A percentile compares a stretch with the other conserved stretches of the same genome.
These are phyloP conservation scores for Udeniomyces megalosporus DNA, from an alignment of 768 basidiomycete species.

Conservation along the genomic window DNA sequence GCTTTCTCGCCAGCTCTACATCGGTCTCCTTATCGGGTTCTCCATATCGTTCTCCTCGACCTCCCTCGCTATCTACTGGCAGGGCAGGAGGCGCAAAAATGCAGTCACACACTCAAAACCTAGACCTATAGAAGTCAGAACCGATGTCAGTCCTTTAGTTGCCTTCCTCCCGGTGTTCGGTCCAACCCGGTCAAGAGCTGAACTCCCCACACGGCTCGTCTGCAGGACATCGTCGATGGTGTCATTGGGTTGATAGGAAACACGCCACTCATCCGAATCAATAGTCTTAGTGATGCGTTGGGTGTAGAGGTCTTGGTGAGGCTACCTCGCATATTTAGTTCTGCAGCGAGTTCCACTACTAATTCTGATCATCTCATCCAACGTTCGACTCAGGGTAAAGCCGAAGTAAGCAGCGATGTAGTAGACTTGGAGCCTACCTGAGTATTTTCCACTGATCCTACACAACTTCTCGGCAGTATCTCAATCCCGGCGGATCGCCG, in stretches of 20 bases:
- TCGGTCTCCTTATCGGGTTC: constrained; percentile 54
- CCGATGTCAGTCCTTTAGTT: no score
- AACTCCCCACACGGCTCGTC: no score
- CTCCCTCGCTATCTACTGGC: constrained; percentile 42
- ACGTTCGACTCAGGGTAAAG: constrained; percentile 47
- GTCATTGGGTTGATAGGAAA: constrained; percentile 78
- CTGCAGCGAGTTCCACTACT: neutral
- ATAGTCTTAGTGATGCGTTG: constrained; percentile 73
- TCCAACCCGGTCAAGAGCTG: no score
- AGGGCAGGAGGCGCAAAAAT: constrained; percentile 34
- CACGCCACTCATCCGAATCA: constrained; percentile 80
- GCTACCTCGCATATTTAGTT: neutral
- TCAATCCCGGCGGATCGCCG: constrained; percentile 94
- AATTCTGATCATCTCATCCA: neutral
- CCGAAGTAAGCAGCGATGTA: constrained; percentile 46
- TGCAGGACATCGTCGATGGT: constrained; percentile 59
- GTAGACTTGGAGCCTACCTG: neutral
- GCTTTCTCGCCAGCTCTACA: constrained; percentile 14
- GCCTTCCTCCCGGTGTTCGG: no score
- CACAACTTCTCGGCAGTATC: constrained; percentile 41
- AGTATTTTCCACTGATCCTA: neutral
- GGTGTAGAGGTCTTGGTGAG: constrained; percentile 72
- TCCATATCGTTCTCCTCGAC: constrained; percentile 58
- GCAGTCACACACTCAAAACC: constrained; percentile 22
- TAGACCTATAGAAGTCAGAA: constrained; percentile 31